phyloP scores from a whole-genome alignment of 2,329 filamentous ascomycete species.

The Periconia sp. region DNA sequence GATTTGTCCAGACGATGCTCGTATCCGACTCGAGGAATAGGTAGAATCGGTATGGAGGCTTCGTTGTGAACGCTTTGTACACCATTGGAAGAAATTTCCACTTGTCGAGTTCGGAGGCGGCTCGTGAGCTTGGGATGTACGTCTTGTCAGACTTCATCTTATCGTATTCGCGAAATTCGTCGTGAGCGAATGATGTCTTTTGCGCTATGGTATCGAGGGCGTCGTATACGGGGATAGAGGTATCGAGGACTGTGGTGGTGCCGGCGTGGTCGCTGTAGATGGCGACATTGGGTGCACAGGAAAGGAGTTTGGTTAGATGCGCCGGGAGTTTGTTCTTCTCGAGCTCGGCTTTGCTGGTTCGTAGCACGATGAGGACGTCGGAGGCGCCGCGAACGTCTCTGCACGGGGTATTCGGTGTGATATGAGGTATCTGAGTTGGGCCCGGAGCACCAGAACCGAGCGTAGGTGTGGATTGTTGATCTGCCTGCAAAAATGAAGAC shows the following conservation, averaged over 20 bases:
- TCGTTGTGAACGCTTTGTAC: constrained; percentile 49
- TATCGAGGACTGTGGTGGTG: constrained; percentile 52
- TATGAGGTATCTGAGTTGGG: neutral
- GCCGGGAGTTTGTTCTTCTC: constrained; percentile 55
- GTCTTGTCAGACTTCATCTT: constrained; percentile 48
- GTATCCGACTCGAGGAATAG: constrained; percentile 42
- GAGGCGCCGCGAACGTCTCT: constrained; percentile 38
- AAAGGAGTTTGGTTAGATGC: constrained; percentile 57
- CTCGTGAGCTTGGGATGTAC: constrained; percentile 44
- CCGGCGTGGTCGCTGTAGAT: constrained; percentile 60
- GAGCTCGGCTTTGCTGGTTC: constrained; percentile 61
- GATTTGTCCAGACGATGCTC: constrained; percentile 38
- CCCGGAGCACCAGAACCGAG: neutral
- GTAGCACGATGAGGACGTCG: constrained; percentile 59
- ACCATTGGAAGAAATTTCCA: constrained; percentile 62
- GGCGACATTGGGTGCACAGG: constrained; percentile 57
- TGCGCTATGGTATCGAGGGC: constrained; percentile 48
- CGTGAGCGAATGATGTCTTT: constrained; percentile 38
- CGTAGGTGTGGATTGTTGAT: neutral
- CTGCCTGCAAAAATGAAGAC: too few relatives aligned
- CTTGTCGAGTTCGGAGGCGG: constrained; percentile 56
- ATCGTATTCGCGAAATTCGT: constrained; percentile 57
- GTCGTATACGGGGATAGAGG: constrained; percentile 53
- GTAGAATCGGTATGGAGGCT: constrained; percentile 30
- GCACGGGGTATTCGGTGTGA: constrained; percentile 9